phyloP scores from a whole-genome alignment of 495 filamentous ascomycete species.

The Rusavskia elegans region DNA sequence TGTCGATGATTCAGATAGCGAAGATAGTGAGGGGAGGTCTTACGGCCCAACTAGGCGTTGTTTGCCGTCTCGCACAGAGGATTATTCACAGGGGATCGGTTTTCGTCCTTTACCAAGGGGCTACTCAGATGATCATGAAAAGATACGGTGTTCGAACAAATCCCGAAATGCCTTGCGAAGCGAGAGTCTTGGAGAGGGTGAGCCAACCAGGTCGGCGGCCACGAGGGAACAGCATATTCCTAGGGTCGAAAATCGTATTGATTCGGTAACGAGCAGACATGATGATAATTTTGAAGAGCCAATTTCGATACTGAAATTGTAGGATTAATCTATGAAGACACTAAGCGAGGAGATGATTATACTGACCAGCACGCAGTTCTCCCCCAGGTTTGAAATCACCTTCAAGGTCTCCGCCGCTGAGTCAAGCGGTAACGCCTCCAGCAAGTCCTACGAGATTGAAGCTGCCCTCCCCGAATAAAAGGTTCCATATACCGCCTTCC shows the following conservation, averaged over 20 bases:
- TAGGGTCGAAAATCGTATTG: not conserved
- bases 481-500: constrained; percentile 32
- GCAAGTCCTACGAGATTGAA: constrained; percentile 26
- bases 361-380: constrained; percentile 3
- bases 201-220: not conserved
- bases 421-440: constrained; percentile 21
- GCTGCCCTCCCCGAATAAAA: constrained; percentile 37
- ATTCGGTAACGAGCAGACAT: not conserved
- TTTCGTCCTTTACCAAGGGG: too few relatives aligned
- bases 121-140: too few relatives aligned
- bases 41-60: not conserved
- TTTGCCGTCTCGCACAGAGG: too few relatives aligned
- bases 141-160: too few relatives aligned
- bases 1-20: constrained; percentile 15
- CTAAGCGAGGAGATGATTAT: not conserved
- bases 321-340: not conserved
- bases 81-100: too few relatives aligned
- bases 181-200: too few relatives aligned
- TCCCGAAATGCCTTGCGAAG: too few relatives aligned
- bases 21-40: not conserved
- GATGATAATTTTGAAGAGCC: not conserved
- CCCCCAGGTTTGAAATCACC: constrained; percentile 7
- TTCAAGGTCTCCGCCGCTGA: not conserved
- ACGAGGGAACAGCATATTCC: not conserved
- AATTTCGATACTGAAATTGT: constrained; percentile 3